Evolutionary conservation across 352 stramenopile species (phyloP), one percentile per base, ranked within the genome.

Genomic region (Sclerospora graminicola): DNA sequence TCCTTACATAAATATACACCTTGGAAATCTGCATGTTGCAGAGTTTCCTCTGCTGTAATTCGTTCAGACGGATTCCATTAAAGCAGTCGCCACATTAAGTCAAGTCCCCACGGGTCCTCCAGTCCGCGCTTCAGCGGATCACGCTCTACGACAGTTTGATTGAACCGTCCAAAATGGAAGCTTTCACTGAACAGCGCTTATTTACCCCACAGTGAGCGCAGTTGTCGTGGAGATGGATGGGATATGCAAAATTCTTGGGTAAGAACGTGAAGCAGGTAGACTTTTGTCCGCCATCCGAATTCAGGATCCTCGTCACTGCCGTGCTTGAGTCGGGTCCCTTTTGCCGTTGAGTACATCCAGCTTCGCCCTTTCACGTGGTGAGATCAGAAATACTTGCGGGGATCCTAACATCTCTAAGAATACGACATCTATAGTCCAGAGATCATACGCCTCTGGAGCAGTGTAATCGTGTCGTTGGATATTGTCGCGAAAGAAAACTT

Each of bases 381-480:
- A 84, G 35, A 90, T 87, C 35, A 71, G 51, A 53, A 91, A 91
- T 13, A 91, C 76, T 58, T 87, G 76, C 0, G 93, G 90, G 2
- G 93, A 97, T 1, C 95, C 95, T 2, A 98, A 54, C 45, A 98
- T 67, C 60, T 98, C 95, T n/a, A 98, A 61, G 18, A 96, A 94
- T 20, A 98, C 73, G 42, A 98, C 87, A 2, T 93, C 94, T 4
- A 98, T 80, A n/a, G 82, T 93, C 85, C 85, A 96, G 35, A 95
- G 60, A 29, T 96, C 85, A 49, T 96, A 95, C n/a, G 76, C 64
- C 18, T 79, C 55, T 1, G 85, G 79, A 5, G 55, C 45, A 26
- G 48, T 54, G 32, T 62, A 72, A 49, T 88, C 69, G 51, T 85
- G 90, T 7, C 76, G 71, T 38, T 64, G 59, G 0, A 65, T 64